Evolutionary conservation across 352 stramenopile species (phyloP).

Genomic region (Phytophthora macrochlamydospora): DNA sequence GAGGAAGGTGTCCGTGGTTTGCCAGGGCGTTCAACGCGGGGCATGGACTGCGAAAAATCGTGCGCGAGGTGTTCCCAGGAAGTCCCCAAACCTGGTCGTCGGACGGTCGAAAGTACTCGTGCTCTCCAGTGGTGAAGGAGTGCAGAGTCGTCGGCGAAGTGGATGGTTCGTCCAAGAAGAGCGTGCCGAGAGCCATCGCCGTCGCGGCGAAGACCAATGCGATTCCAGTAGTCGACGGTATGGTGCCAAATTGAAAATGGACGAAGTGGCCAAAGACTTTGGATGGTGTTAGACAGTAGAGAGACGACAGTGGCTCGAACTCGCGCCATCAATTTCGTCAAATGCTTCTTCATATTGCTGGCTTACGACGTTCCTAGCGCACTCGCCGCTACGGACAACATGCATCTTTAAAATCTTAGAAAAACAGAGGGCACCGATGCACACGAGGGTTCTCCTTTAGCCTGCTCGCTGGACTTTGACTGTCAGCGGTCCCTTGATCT

Average conservation of each 20-base stretch:
- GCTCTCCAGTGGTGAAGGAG: slow-evolving; percentile 17
- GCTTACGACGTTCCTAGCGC: too few relatives aligned
- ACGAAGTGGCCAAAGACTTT: background rate
- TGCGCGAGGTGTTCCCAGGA: slow-evolving; percentile 35
- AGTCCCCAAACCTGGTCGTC: slow-evolving; percentile 44
- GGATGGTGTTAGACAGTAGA: slow-evolving; percentile 8
- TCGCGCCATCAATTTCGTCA: too few relatives aligned
- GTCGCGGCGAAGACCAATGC: slow-evolving; percentile 18
- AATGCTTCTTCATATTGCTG: too few relatives aligned
- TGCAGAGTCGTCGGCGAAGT: background rate
- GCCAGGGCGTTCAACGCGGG: slow-evolving; percentile 51
- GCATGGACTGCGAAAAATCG: slow-evolving; percentile 44
- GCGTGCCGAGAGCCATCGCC: slow-evolving; percentile 18
- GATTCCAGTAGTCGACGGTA: slow-evolving; percentile 3
- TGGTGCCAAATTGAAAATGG: background rate
- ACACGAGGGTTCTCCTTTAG: slow-evolving; percentile 14
- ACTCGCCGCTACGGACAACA: background rate
- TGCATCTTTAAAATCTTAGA: slow-evolving; percentile 13
- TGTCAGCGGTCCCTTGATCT: slow-evolving; percentile 39
- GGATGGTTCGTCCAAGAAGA: slow-evolving; percentile 17
- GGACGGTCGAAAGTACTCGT: slow-evolving; percentile 52
- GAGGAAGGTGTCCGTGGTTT: slow-evolving; percentile 55
- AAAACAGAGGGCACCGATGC: background rate
- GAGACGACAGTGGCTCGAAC: background rate
- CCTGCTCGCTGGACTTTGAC: slow-evolving; percentile 35